Conservation (phyloP, 257 asterid genomes). For the Pogostemon cablin region DNA sequence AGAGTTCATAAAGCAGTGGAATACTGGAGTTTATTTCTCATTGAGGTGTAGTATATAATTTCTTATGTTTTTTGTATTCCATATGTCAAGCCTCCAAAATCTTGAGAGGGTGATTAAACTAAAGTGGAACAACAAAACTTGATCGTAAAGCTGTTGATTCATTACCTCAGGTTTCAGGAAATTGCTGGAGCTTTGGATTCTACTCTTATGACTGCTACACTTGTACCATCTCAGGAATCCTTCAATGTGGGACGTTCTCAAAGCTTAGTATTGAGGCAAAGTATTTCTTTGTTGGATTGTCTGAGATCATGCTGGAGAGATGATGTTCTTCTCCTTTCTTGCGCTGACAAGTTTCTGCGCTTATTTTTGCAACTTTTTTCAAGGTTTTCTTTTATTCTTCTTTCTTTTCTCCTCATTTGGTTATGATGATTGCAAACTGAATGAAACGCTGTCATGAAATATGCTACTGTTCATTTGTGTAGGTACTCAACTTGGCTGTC, state of each 20-base stretch:
- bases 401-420: conserved; percentile 1
- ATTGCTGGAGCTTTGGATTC: conserved; percentile 97
- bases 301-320: conserved; percentile 94
- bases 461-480: conserved; percentile 32
- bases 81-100: conserved; percentile 27
- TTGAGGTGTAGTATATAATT: conserved; percentile 54
- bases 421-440: conserved; percentile 23
- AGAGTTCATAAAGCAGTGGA: conserved; percentile 97
- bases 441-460: conserved; percentile 30
- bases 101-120: conserved; percentile 29
- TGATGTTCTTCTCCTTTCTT: conserved; percentile 82
- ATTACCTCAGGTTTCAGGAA: conserved; percentile 88
- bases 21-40: conserved; percentile 87
- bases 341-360: conserved; percentile 94
- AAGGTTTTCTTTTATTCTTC: conserved; percentile 44
- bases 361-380: conserved; percentile 92
- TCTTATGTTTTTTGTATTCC: conserved; percentile 1
- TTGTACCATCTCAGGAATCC: conserved; percentile 51
- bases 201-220: conserved; percentile 64
- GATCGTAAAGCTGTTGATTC: conserved; percentile 36
- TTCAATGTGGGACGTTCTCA: conserved; percentile 51
- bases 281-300: conserved; percentile 63
- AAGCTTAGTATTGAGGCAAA: conserved; percentile 69
- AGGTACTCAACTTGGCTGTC: conserved; percentile 92
- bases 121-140: conserved; percentile 19